Base-by-base conservation (phyloP, 2,329 filamentous ascomycete genomes). In the Penicillium italicum region DNA sequence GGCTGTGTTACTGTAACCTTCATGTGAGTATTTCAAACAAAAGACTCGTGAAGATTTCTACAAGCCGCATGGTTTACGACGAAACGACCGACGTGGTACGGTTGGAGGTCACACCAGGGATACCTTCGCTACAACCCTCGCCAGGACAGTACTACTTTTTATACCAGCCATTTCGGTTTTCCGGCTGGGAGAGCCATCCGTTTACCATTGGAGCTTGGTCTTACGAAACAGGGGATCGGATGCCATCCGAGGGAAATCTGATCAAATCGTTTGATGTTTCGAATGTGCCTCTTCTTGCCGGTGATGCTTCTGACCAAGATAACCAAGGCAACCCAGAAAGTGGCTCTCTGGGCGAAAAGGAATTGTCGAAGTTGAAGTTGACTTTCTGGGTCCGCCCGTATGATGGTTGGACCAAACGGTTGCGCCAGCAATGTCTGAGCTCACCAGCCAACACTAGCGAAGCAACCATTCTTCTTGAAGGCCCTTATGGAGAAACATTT, bases 121-220 rank as follows among this genome's bases (percentile, higher is more conserved):
- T 73, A 1, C 63, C 53, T 10, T 58, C 65, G 0, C 58, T 77
- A 6, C 64, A 63, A 10, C 72, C 77, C 1, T 66, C 65, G 2
- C 76, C 79, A 3, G 80, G 80, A 11, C 72, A 76, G 10, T 80
- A 80, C 61, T 82, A 80, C 60, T 81, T 77, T 55, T 64, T 82
- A 10, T 80, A 82, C 52, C 72, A 76, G 45, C 75, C 78, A 0
- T 67, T 76, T 5, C 70, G 72, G 18, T 66, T 77, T 14, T 70
- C 71, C 9, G 72, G 78, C 3, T 82, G 77, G 69, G 76, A 82
- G 53, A 82, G 74, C 51, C 80, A 82, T 57, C 80, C 80, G 0
- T 82, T 82, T 61, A 79, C 76, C 0, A 60, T 79, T 1, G 76
- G 72, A 1, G 57, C 64, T 22, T 72, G 68, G 68, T 62, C 63